Base-by-base conservation (phyloP, 129 eudicot species). In the Deinandra increscens region DNA sequence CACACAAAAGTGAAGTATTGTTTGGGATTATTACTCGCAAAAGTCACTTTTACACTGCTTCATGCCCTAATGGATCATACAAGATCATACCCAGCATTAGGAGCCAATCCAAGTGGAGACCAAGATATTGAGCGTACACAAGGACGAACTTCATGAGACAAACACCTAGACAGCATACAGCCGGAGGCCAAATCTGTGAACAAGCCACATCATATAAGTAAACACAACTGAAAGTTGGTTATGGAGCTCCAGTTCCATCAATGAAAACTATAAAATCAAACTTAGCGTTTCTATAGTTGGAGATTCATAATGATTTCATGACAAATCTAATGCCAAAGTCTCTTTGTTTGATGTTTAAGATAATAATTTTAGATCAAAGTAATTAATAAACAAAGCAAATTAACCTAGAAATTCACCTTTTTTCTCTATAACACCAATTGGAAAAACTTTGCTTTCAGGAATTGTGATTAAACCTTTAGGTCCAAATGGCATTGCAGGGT, bases 81-180 rank as follows among this genome's bases (percentile, higher is more conserved):
- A 26, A 26, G 64, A 12, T 33, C 64, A 10, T 58, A 58, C 98
- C 98, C 98, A 7, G 81, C 78, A 60, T 89, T 81, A 39, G 91
- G 76, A 59, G 92, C 83, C 22, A 89, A 70, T 67, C 97, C 99
- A 63, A 78, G 72, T 2, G 97, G 97, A 58, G 99, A 93, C 99
- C 95, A 93, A 36, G 97, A 83, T 66, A 89, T 85, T 33, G 95
- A 93, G 19, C 91, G 85, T 38, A 80, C 98, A 83, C 85, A 83
- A 50, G 95, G 87, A 63, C 85, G 87, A 43, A 22, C 19, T 34
- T 89, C 92, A 45, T 92, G 81, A 39, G 89, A 72, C 69, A 89
- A 81, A 76, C 81, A 71, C 71, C 64, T 73, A 19, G 88, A 85
- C 48, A 84, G 53, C 88, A 93, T 61, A 64, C 90, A 77, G 48